Conservation (phyloP, 2,329 filamentous ascomycete species). For the Ilyonectria mors-panacis region DNA sequence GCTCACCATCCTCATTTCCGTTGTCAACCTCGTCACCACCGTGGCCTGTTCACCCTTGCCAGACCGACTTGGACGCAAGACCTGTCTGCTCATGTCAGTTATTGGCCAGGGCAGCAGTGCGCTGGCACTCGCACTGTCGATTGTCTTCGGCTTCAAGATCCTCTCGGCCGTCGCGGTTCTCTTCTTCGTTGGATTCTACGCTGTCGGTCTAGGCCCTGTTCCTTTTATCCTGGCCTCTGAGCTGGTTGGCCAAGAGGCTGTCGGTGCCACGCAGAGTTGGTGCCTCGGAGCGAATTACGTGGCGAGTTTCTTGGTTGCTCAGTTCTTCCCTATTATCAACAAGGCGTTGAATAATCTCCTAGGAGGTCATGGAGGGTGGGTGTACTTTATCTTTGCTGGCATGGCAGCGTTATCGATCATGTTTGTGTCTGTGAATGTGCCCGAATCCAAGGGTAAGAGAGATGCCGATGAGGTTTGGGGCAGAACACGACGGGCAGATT, state of each 20-base stretch:
- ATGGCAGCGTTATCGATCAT: slow-evolving; percentile 77
- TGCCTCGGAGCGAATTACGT: slow-evolving; percentile 89
- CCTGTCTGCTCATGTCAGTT: slow-evolving; percentile 86
- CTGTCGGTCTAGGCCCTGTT: slow-evolving; percentile 90
- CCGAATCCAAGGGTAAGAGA: slow-evolving; percentile 90
- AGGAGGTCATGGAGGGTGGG: slow-evolving; percentile 83
- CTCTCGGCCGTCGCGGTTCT: slow-evolving; percentile 87
- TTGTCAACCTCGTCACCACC: slow-evolving; percentile 88
- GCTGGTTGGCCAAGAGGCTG: slow-evolving; percentile 89
- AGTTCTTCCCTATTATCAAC: slow-evolving; percentile 94
- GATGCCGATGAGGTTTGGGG: slow-evolving; percentile 95
- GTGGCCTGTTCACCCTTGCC: slow-evolving; percentile 85
- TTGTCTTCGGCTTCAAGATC: slow-evolving; percentile 79
- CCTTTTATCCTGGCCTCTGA: slow-evolving; percentile 96
- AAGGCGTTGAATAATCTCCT: slow-evolving; percentile 74
- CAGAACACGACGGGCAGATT: slow-evolving; percentile 69
- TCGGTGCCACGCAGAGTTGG: slow-evolving; percentile 92
- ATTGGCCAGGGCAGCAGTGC: slow-evolving; percentile 87
- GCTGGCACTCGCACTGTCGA: slow-evolving; percentile 83
- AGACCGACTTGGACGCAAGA: slow-evolving; percentile 90
- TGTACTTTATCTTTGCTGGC: slow-evolving; percentile 92
- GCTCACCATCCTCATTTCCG: slow-evolving; percentile 89
- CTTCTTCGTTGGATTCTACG: slow-evolving; percentile 90
- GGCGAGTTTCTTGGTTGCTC: slow-evolving; percentile 91
- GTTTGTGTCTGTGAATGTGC: slow-evolving; percentile 83